Base-by-base conservation (phyloP, 2,329 filamentous ascomycete species). In the Aspergillus clavatus region DNA sequence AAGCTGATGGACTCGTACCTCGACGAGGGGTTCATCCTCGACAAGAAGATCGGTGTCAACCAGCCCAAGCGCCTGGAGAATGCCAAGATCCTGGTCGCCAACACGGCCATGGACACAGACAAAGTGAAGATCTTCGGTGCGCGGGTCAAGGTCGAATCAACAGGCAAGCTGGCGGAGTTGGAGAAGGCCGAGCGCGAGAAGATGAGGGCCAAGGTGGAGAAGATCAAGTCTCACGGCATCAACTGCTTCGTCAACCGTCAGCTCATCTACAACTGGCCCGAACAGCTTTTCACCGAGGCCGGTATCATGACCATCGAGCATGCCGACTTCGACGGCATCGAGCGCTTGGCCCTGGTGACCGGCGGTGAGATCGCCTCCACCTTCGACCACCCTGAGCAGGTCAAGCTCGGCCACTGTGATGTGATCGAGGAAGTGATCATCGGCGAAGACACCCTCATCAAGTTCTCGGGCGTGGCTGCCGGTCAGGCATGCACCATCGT, bases 161-260 rank as follows among this genome's bases (percentile, higher is more conserved):
- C 93, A 3, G 89, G 89, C 68, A 96, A 97, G 78, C 80, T 98
- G 40, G 93, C 93, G n/a, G 93, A 98, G 62, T 78, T 98, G 43
- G 93, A 98, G 72, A 95, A 94, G 79, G 93, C 93, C 5, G 93
- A 97, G 76, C 86, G 89, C 62, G 93, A 98, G 62, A 97, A 97
- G 83, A 98, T 98, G 93, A 94, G 90, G 79, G 86, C 87, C 55
- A 98, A 98, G 80, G 93, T 98, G 37, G 93, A 98, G 53, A 91
- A 89, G 72, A 98, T 98, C 76, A 98, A 97, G 81, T 81, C 89
- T 38, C 93, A 98, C 65, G 93, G 93, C 48, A 96, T 98, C 75
- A 98, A 98, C 80, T 97, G 93, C 78, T 98, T 98, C 72, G 95
- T 98, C 71, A 98, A 98, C 80, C 80, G 93, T 59, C 93, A 98